These are phyloP conservation scores for Neofusicoccum umdonicola DNA, from an alignment of 2,329 filamentous ascomycete genomes.

Conservation along the genomic window DNA sequence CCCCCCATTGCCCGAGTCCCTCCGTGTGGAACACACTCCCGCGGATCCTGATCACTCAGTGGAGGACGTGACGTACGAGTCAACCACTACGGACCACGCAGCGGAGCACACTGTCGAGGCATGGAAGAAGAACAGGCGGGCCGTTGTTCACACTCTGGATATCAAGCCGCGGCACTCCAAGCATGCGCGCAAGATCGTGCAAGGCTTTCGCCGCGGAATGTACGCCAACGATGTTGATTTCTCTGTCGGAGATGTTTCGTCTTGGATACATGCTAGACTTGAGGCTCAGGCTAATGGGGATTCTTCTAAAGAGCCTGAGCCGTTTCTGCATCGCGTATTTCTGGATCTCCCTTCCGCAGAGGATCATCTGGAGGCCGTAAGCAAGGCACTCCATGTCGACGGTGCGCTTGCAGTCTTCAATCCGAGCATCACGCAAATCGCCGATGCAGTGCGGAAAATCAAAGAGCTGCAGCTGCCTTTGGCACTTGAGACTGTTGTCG, in stretches of 20 bases:
- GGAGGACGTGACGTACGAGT: constrained; percentile 16
- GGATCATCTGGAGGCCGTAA: constrained; percentile 49
- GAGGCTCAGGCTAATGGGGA: constrained; percentile 25
- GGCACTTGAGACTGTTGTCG: constrained; percentile 58
- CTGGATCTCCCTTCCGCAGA: constrained; percentile 70
- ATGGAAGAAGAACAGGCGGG: constrained; percentile 49
- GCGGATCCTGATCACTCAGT: constrained; percentile 24
- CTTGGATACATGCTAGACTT: constrained; percentile 51
- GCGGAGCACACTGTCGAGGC: constrained; percentile 22
- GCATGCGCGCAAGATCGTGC: constrained; percentile 63
- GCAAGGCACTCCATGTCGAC: constrained; percentile 60
- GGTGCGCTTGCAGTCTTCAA: constrained; percentile 69
- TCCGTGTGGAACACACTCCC: constrained; percentile 18
- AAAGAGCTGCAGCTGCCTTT: constrained; percentile 56
- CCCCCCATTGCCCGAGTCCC: constrained; percentile 44
- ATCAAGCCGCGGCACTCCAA: constrained; percentile 60
- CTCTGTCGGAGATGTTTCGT: constrained; percentile 64
- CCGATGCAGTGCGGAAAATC: constrained; percentile 58
- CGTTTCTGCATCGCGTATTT: constrained; percentile 70
- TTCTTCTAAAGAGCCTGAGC: constrained; percentile 21
- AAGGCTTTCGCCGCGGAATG: constrained; percentile 66
- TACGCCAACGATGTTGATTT: constrained; percentile 73
- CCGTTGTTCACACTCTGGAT: constrained; percentile 75
- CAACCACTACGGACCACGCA: constrained; percentile 19
- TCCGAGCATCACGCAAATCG: constrained; percentile 76